These are phyloP conservation scores for Selaginella moellendorffii DNA, from an alignment of 75 land plant genomes.

Conservation along the genomic window DNA sequence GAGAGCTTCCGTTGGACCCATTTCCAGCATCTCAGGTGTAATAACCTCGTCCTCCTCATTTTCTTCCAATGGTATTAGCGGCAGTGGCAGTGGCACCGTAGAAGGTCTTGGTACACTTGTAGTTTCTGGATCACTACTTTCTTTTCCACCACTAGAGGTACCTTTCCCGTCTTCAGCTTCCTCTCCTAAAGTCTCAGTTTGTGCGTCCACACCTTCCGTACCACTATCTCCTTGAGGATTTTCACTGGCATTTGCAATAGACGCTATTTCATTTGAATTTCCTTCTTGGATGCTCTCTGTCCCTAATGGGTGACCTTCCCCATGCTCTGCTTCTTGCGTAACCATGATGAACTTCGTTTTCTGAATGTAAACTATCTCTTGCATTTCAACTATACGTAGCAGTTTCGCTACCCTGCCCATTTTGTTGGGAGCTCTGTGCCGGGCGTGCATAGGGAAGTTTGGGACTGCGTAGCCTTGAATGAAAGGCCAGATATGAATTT, in stretches of 20 bases:
- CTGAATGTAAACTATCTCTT: conserved; percentile 17
- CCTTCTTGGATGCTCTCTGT: too few species aligned
- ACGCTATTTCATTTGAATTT: background rate
- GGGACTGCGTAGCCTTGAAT: conserved; percentile 17
- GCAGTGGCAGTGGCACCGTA: too few species aligned
- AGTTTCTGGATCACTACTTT: too few species aligned
- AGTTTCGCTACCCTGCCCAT: conserved; percentile 13
- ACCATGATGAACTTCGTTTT: conserved; percentile 8
- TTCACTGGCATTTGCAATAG: background rate
- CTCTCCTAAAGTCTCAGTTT: background rate
- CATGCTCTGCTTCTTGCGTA: background rate
- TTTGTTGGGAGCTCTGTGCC: background rate
- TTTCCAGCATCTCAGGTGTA: conserved; percentile 17
- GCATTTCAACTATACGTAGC: conserved; percentile 19
- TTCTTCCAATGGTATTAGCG: too few species aligned
- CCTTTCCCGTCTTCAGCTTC: too few species aligned
- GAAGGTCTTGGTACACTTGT: too few species aligned
- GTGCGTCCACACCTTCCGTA: background rate
- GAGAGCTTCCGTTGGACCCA: conserved; percentile 7
- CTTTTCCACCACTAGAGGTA: too few species aligned
- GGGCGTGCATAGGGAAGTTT: conserved; percentile 16
- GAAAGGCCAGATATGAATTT: conserved; percentile 17
- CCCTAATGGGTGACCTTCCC: too few species aligned
- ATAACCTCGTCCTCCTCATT: too few species aligned
- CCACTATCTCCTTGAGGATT: background rate